These are phyloP conservation scores for Suhomyces panamericanus DNA, from an alignment of 1,139 yeast species.

Conservation along the genomic window DNA sequence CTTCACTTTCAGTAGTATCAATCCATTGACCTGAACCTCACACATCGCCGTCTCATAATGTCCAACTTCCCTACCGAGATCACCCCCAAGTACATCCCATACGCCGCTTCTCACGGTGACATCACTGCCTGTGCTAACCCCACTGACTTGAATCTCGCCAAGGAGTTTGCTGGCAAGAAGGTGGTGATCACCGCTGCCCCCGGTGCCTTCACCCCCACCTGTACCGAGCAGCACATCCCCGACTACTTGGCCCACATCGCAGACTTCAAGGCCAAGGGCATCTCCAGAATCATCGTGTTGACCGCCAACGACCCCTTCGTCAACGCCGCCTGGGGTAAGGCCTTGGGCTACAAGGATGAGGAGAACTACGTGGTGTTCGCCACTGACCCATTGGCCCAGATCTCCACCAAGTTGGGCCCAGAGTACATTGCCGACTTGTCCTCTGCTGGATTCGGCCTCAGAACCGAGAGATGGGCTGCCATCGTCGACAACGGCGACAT, in stretches of 20 bases:
- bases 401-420: conserved; percentile 64
- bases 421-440: conserved; percentile 50
- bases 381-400: conserved; percentile 66
- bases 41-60: neutral
- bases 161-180: conserved; percentile 48
- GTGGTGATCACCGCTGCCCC: conserved; percentile 65
- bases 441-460: conserved; percentile 40
- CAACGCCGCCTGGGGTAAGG: conserved; percentile 78
- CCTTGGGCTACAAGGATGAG: conserved; percentile 48
- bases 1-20: too few species aligned
- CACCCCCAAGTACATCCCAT: conserved; percentile 59
- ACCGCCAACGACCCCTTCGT: conserved; percentile 84
- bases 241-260: conserved; percentile 56
- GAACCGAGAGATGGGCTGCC: conserved; percentile 21
- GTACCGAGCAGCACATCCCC: conserved; percentile 76
- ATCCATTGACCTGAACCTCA: neutral
- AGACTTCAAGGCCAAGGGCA: conserved; percentile 65
- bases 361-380: conserved; percentile 61
- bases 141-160: conserved; percentile 48
- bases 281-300: conserved; percentile 67
- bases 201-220: conserved; percentile 53
- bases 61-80: conserved; percentile 51
- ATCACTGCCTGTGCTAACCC: conserved; percentile 48
- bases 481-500: conserved; percentile 20
- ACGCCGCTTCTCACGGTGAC: conserved; percentile 41